Base-by-base conservation (phyloP, 805 yeast genomes). In the Isabelozyma pseudorhagii region DNA sequence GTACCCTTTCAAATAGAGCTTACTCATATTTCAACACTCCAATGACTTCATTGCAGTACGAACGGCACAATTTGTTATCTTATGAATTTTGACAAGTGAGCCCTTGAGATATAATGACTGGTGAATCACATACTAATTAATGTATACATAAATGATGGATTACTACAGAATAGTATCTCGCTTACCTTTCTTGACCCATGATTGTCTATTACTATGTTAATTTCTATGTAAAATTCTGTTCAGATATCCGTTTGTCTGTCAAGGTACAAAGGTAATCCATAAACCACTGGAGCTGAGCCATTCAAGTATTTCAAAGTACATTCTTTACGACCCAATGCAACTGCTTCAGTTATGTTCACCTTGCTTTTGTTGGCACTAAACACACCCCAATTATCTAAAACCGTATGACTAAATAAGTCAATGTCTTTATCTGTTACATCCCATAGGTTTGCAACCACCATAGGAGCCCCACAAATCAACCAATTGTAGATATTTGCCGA, bases 361-460 rank as follows among this genome's bases (percentile, higher is more conserved):
- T 18, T 39, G 10, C 38, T 29, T 7, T 38, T 44, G 11, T 15
- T 45, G 28, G 9, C 36, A 4, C 58, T 63, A 42, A 77, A 61
- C 11, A 89, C 62, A 0, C 94, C 94, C 85, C 94, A 85, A 52
- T 75, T 72, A 2, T 77, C 75, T 55, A 94, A 78, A 38, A 89
- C 63, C 2, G 79, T 71, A 8, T 77, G 51, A 21, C 89, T 85
- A 57, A 92, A 90, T 57, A 76, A 78, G 66, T 94, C 98, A 46
- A 90, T 89, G 64, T 94, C 99, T 56, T 88, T 91, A 66, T 94
- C 98, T 0, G 98, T 94, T 4, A 94, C 97, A 65, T 91, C 97
- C 99, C 99, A 94, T 49, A 94, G 67, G 59, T 89, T 90, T 0
- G 89, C 97, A 38, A 94, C 69, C 1, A 90, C 77, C 83, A 87